Evolutionary conservation across 768 basidiomycete species (phyloP).

Genomic region (Kwoniella shandongensis): DNA sequence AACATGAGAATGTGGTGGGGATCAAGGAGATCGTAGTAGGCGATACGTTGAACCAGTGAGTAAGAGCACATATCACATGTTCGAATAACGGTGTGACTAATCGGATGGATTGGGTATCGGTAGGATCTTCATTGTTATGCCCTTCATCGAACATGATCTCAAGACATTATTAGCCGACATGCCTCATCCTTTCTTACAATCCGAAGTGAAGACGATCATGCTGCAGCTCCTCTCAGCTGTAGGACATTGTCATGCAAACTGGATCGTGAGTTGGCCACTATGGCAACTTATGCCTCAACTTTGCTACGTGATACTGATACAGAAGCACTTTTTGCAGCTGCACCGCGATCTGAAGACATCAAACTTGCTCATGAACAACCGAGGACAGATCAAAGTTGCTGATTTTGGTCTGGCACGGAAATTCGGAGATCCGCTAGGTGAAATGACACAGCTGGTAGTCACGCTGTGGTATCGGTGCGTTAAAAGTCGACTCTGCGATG

Average conservation of each 20-base stretch:
- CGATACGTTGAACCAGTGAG: conserved; percentile 97
- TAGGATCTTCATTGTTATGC: conserved; percentile 99
- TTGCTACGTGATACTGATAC: background rate
- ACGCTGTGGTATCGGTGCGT: conserved; percentile 96
- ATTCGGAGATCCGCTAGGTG: conserved; percentile 94
- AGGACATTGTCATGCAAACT: conserved; percentile 88
- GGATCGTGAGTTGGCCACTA: conserved; percentile 62
- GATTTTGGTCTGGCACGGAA: conserved; percentile 95
- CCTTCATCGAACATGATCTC: conserved; percentile 99
- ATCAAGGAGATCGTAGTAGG: conserved; percentile 97
- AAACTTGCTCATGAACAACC: conserved; percentile 97
- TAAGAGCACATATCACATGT: conserved; percentile 40
- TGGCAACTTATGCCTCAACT: background rate
- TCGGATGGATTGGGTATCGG: background rate
- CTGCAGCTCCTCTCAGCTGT: conserved; percentile 90
- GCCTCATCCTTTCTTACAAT: conserved; percentile 94
- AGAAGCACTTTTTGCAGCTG: conserved; percentile 54
- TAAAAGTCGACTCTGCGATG: conserved; percentile 16
- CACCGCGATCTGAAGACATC: conserved; percentile 97
- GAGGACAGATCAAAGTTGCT: conserved; percentile 96
- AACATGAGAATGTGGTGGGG: conserved; percentile 94
- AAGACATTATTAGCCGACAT: conserved; percentile 91
- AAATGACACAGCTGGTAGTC: conserved; percentile 96
- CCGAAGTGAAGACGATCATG: conserved; percentile 97
- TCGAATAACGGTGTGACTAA: background rate